phyloP scores from a whole-genome alignment of 106 monocot species.

The Xerophyta viscosa region DNA sequence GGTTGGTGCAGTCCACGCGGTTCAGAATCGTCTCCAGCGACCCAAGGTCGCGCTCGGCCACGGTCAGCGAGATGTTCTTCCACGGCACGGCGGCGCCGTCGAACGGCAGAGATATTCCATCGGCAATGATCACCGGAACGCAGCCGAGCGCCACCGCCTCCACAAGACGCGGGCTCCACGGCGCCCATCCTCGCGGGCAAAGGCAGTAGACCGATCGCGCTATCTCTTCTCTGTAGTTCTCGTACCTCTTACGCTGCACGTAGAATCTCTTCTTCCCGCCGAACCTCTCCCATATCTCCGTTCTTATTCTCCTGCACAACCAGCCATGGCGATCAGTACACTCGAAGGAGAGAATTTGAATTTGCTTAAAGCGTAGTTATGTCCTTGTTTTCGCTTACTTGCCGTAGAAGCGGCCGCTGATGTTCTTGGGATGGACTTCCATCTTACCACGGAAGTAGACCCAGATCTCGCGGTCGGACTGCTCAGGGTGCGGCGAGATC shows the following conservation, averaged over 20 bases:
- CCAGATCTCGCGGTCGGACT: constrained; percentile 51
- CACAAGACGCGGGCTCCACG: constrained; percentile 93
- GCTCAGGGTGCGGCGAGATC: constrained; percentile 21
- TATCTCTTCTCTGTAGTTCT: constrained; percentile 62
- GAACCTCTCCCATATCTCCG: constrained; percentile 61
- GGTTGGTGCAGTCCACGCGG: constrained; percentile 64
- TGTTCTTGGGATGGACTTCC: constrained; percentile 98
- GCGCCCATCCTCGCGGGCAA: constrained; percentile 91
- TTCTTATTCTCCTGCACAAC: constrained; percentile 53
- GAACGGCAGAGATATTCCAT: constrained; percentile 79
- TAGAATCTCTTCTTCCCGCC: constrained; percentile 41
- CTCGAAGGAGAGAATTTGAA: not conserved
- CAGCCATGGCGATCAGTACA: not conserved
- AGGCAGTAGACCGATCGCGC: constrained; percentile 76
- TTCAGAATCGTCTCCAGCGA: constrained; percentile 51
- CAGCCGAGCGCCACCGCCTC: constrained; percentile 87
- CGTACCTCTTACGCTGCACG: constrained; percentile 44
- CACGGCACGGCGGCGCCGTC: constrained; percentile 35
- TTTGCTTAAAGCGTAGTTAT: not conserved
- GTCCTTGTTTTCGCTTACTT: constrained; percentile 22
- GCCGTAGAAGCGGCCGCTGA: constrained; percentile 88
- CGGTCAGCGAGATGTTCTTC: constrained; percentile 59
- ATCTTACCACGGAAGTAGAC: constrained; percentile 91
- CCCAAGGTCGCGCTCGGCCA: constrained; percentile 60
- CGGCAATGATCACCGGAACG: constrained; percentile 88